Evolutionary conservation across 1,284 basidiomycete genomes (phyloP), one percentile per base, ranked within the genome.

Genomic region (Leccinum fuscescens): DNA sequence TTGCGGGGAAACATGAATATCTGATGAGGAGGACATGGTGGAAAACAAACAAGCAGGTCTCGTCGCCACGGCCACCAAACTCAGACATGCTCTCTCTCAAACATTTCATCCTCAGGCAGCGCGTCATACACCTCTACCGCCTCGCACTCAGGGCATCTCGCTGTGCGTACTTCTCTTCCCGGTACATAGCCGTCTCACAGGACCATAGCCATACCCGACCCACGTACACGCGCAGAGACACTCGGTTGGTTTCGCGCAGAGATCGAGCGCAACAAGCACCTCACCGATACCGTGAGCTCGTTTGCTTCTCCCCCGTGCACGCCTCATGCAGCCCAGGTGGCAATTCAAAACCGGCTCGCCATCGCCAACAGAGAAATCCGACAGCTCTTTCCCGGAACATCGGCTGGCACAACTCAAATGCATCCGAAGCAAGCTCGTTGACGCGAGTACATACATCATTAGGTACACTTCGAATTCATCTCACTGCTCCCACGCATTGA

Each of bases 61-160:
- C 44, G 59, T 56, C 57, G 62, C 55, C 54, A 63, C 48, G 48
- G 20, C 20, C 46, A 44, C 44, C 44, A 46, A 27, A 50, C 14
- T 22, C 48, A 50, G 59, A 49, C 37, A 56, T 67, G 73, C 67
- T 76, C 58, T 82, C 86, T 46, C 81, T 92, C 70, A 89, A 82
- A 73, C 89, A 92, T 73, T 92, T 91, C 69, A 81, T 92, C 68
- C 80, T 92, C 60, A 80, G 81, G 62, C 82, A 85, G 62, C 76
- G 82, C 67, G 85, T 81, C 20, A 70, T 91, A 48, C 72, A 78
- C 63, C 75, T 91, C 42, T 92, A 91, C 73, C 82, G 89, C 59
- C 72, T 79, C 60, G 82, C 83, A 24, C 79, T 90, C 65, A 85
- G 89, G 59, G 83, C 87, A 24, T 85, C 89, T 24, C 80, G 82